A percentile compares a stretch with the other conserved stretches of the same genome.
Conservation (phyloP, 2,329 filamentous ascomycete species). For the Alternaria sp. region DNA sequence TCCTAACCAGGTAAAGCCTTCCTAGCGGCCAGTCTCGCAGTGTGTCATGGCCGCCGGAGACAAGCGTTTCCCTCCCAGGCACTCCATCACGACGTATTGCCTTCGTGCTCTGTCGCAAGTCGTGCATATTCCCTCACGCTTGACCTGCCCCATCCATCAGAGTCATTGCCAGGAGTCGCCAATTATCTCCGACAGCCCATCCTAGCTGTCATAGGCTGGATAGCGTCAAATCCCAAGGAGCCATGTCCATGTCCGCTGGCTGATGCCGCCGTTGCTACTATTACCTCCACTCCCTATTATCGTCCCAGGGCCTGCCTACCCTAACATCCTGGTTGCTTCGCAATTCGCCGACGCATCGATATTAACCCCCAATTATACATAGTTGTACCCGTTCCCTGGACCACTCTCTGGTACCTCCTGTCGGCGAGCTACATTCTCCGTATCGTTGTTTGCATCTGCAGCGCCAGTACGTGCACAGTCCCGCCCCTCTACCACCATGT, state of each 20-base stretch:
- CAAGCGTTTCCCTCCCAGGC: constrained; percentile 31
- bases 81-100: constrained; percentile 23
- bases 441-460: constrained; percentile 15
- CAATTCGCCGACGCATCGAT: constrained; percentile 35
- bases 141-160: constrained; percentile 30
- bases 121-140: constrained; percentile 35
- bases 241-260: constrained; percentile 36
- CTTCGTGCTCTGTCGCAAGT: constrained; percentile 28
- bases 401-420: constrained; percentile 25
- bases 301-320: constrained; percentile 32
- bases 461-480: constrained; percentile 22
- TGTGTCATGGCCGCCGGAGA: constrained; percentile 39
- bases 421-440: constrained; percentile 19
- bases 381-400: constrained; percentile 22
- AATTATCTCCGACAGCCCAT: constrained; percentile 30
- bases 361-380: constrained; percentile 27
- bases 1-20: constrained; percentile 29
- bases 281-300: constrained; percentile 32
- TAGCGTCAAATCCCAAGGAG: constrained; percentile 29
- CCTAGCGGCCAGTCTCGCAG: constrained; percentile 29
- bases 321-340: constrained; percentile 29
- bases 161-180: constrained; percentile 22
- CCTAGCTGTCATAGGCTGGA: constrained; percentile 19
- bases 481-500: constrained; percentile 6
- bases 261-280: constrained; percentile 38